These are phyloP conservation scores for Termitomyces bulborhizus DNA, from an alignment of 768 basidiomycete species.

Conservation along the genomic window DNA sequence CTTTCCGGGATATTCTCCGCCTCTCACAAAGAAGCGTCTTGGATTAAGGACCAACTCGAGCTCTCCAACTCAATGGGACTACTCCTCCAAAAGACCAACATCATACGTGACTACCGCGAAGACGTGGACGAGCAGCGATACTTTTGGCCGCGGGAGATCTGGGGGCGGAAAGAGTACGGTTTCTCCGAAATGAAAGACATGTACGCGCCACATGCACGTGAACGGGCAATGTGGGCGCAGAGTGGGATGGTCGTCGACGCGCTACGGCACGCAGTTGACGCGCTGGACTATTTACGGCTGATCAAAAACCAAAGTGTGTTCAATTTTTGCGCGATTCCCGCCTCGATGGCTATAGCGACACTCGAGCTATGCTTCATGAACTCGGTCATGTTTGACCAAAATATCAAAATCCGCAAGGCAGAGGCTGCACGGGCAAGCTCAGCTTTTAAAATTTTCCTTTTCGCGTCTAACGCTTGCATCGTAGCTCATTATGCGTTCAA, in stretches of 20 bases:
- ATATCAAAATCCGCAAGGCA: conserved; percentile 94
- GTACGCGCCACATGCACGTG: conserved; percentile 46
- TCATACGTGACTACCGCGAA: conserved; percentile 92
- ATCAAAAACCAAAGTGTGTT: conserved; percentile 90
- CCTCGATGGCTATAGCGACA: conserved; percentile 94
- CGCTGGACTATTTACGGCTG: conserved; percentile 84
- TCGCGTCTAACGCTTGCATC: neutral
- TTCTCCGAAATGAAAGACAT: conserved; percentile 71
- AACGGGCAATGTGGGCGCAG: conserved; percentile 74
- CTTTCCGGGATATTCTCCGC: conserved; percentile 84
- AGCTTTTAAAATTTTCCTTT: neutral
- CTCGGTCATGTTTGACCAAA: conserved; percentile 71
- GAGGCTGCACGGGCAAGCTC: conserved; percentile 69
- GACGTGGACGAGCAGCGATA: conserved; percentile 78
- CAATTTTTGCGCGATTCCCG: conserved; percentile 94
- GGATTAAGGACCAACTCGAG: conserved; percentile 75
- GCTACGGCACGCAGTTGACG: conserved; percentile 74
- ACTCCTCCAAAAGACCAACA: conserved; percentile 96
- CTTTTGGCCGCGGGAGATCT: conserved; percentile 96
- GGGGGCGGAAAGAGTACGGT: conserved; percentile 58
- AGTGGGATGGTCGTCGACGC: conserved; percentile 89
- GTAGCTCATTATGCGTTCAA: conserved; percentile 88
- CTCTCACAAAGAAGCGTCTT: conserved; percentile 73
- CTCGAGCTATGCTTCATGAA: conserved; percentile 94
- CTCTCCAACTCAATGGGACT: conserved; percentile 94